phyloP scores from a whole-genome alignment of 164 flowering plant genomes.

The Umbilicus rupestris region DNA sequence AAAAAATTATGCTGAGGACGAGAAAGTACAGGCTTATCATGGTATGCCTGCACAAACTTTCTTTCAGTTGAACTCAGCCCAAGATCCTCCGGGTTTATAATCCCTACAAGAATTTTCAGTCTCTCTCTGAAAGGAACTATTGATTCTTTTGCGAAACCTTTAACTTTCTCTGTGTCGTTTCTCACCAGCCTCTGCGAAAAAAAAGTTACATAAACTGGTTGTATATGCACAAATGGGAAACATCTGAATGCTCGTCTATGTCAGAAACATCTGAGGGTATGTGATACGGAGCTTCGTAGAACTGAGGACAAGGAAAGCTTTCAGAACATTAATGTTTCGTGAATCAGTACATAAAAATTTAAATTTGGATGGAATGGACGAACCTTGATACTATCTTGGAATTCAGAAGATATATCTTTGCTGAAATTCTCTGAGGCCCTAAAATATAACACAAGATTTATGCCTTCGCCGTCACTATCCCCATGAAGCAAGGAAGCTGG shows the following conservation, averaged over 20 bases:
- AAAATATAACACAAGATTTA: slow-evolving; percentile 82
- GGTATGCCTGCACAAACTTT: slow-evolving; percentile 75
- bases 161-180: slow-evolving; percentile 80
- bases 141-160: slow-evolving; percentile 73
- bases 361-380: neutral
- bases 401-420: slow-evolving; percentile 44
- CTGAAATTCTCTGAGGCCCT: slow-evolving; percentile 62
- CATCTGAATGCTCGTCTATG: slow-evolving; percentile 10
- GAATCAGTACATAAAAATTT: too few species aligned
- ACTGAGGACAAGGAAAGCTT: too few species aligned
- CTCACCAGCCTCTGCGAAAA: slow-evolving; percentile 59
- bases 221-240: neutral
- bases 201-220: neutral
- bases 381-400: slow-evolving; percentile 68
- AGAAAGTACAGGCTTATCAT: slow-evolving; percentile 95
- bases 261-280: too few species aligned
- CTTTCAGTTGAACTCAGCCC: slow-evolving; percentile 61
- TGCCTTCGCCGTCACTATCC: slow-evolving; percentile 86
- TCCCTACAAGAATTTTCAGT: slow-evolving; percentile 73
- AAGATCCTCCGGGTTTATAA: slow-evolving; percentile 86
- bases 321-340: too few species aligned
- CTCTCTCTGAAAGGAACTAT: slow-evolving; percentile 78
- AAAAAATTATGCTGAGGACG: slow-evolving; percentile 93
- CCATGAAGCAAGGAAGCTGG: slow-evolving; percentile 81
- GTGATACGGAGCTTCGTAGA: too few species aligned